phyloP scores from a whole-genome alignment of 1,284 basidiomycete genomes.

The Laetiporus sulphureus region DNA sequence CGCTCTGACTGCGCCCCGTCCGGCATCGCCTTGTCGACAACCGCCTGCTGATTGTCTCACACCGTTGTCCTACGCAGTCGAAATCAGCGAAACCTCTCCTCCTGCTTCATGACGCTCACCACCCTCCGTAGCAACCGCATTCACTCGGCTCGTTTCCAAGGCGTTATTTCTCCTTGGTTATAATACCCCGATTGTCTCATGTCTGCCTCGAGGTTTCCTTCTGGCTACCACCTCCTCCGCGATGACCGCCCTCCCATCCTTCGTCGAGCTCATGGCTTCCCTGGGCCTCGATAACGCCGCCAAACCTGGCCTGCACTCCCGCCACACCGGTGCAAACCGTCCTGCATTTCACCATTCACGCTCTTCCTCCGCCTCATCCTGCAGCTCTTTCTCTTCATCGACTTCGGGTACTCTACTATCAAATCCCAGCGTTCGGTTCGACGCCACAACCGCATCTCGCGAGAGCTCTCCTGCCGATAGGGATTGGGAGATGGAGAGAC shows the following conservation, averaged over 20 bases:
- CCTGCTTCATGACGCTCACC: conserved; percentile 7
- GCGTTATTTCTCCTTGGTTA: conserved; percentile 15
- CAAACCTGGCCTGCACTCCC: conserved; percentile 22
- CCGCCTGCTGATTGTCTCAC: conserved; percentile 13
- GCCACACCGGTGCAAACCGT: conserved; percentile 11
- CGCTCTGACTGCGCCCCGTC: neutral
- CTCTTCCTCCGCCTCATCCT: conserved; percentile 34
- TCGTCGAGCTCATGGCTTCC: conserved; percentile 77
- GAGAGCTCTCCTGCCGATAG: conserved; percentile 8
- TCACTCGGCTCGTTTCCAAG: conserved; percentile 26
- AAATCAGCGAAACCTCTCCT: conserved; percentile 7
- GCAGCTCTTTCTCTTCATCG: conserved; percentile 24
- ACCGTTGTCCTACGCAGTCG: neutral
- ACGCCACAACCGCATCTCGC: conserved; percentile 11
- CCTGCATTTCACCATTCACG: conserved; percentile 20
- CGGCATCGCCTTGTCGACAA: conserved; percentile 13
- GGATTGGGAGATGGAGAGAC: conserved; percentile 21
- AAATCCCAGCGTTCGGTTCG: conserved; percentile 15
- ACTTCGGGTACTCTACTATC: conserved; percentile 22
- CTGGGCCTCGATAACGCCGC: conserved; percentile 53
- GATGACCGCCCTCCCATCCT: conserved; percentile 72
- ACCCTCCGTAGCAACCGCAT: conserved; percentile 24
- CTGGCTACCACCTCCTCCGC: conserved; percentile 13
- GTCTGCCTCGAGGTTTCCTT: conserved; percentile 27
- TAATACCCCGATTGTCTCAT: conserved; percentile 22